Conservation (phyloP, 2,329 filamentous ascomycete species). For the Botrytis porri region DNA sequence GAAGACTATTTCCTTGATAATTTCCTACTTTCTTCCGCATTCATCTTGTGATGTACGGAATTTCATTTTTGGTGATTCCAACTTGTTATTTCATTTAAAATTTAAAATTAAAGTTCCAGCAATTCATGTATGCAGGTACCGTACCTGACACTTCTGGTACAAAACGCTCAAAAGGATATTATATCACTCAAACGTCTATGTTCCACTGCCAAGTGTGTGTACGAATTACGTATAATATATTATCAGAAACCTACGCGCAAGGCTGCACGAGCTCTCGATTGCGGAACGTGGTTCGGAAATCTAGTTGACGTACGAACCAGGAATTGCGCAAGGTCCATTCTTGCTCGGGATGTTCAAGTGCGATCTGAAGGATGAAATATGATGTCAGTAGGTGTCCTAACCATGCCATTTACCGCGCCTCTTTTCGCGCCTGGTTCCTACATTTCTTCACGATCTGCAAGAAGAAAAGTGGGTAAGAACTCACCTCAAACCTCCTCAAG, state of each 20-base stretch:
- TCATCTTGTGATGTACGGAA: neutral
- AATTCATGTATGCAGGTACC: constrained; percentile 3
- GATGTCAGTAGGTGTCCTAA: neutral
- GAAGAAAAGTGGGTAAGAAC: constrained; percentile 25
- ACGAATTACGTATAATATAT: neutral
- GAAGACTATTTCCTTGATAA: neutral
- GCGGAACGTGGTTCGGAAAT: constrained; percentile 44
- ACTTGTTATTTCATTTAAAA: neutral
- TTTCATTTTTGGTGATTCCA: neutral
- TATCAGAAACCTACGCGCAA: neutral
- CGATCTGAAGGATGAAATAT: constrained; percentile 43
- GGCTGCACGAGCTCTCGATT: constrained; percentile 24
- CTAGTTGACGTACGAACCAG: constrained; percentile 61
- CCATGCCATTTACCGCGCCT: neutral
- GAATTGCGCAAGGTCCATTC: constrained; percentile 60
- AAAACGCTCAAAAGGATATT: neutral
- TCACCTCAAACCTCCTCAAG: constrained; percentile 61
- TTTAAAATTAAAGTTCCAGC: neutral
- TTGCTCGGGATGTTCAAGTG: constrained; percentile 51
- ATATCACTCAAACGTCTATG: neutral
- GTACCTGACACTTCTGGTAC: neutral
- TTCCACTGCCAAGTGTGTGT: neutral
- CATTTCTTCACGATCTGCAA: neutral
- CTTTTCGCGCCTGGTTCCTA: neutral
- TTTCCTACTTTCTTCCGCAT: neutral